These are phyloP conservation scores for Neoscytalidium dimidiatum DNA, from an alignment of 2,329 filamentous ascomycete species.

Conservation along the genomic window DNA sequence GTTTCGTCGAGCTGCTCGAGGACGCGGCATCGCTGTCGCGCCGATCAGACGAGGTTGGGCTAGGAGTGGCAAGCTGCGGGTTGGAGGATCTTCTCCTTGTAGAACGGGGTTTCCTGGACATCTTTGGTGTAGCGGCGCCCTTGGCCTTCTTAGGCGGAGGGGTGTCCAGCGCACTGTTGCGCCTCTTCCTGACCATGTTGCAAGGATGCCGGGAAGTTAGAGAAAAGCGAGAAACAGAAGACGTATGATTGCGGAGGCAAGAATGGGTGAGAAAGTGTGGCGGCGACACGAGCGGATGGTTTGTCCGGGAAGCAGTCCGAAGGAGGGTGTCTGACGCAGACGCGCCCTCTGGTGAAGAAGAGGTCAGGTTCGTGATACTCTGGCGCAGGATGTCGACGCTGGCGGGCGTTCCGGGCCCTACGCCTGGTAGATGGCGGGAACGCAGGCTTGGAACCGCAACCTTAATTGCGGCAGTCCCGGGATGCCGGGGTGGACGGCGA, in stretches of 20 bases:
- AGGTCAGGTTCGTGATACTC: not conserved
- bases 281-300: not conserved
- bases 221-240: not conserved
- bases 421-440: constrained; percentile 1
- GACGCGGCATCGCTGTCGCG: not conserved
- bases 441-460: constrained; percentile 8
- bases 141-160: not conserved
- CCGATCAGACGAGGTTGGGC: not conserved
- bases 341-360: not conserved
- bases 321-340: not conserved
- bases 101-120: not conserved
- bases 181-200: not conserved
- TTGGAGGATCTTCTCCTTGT: not conserved
- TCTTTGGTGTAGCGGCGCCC: not conserved
- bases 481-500: not conserved
- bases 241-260: no score
- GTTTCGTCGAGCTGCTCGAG: not conserved
- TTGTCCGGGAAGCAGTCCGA: not conserved
- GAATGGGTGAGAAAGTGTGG: not conserved
- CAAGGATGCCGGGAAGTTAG: not conserved
- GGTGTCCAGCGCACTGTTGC: not conserved
- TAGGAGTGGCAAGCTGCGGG: not conserved
- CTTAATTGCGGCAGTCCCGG: constrained; percentile 4
- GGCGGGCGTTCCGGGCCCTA: constrained; percentile 2
- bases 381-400: not conserved